These are phyloP conservation scores for Dicorynia guianensis DNA, from an alignment of 306 rosid genomes.

Conservation along the genomic window DNA sequence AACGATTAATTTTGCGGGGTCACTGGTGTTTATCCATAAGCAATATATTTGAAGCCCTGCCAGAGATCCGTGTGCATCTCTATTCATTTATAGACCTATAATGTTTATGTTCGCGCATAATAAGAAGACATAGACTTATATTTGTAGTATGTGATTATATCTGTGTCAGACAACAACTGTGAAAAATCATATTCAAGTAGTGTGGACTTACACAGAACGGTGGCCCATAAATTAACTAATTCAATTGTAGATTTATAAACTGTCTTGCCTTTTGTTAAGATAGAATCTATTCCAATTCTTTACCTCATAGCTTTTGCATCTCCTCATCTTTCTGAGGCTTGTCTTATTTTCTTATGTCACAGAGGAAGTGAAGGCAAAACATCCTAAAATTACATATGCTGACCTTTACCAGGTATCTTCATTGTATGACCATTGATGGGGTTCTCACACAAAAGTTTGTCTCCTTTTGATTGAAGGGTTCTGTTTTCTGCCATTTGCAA, in stretches of 20 bases:
- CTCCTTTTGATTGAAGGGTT: constrained; percentile 19
- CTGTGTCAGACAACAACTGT: neutral
- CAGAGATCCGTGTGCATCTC: neutral
- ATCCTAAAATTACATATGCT: constrained; percentile 78
- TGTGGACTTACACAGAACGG: neutral
- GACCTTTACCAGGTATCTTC: constrained; percentile 85
- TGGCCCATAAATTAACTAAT: neutral
- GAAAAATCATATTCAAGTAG: neutral
- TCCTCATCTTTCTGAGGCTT: constrained; percentile 23
- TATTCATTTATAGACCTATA: neutral
- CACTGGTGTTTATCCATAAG: neutral
- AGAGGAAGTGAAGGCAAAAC: constrained; percentile 88
- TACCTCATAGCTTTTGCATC: neutral
- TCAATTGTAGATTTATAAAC: neutral
- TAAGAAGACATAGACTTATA: constrained; percentile 5
- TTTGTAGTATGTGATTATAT: neutral
- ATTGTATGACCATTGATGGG: constrained; percentile 1
- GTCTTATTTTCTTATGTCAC: constrained; percentile 51
- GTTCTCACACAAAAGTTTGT: neutral
- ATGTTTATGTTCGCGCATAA: too few relatives aligned
- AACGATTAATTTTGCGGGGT: neutral
- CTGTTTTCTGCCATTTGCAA: constrained; percentile 10
- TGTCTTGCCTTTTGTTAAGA: neutral
- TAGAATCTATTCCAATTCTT: constrained; percentile 25
- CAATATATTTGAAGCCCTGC: constrained; percentile 3